Evolutionary conservation across 2,329 filamentous ascomycete genomes (phyloP).

Genomic region (Emericellopsis atlantica): DNA sequence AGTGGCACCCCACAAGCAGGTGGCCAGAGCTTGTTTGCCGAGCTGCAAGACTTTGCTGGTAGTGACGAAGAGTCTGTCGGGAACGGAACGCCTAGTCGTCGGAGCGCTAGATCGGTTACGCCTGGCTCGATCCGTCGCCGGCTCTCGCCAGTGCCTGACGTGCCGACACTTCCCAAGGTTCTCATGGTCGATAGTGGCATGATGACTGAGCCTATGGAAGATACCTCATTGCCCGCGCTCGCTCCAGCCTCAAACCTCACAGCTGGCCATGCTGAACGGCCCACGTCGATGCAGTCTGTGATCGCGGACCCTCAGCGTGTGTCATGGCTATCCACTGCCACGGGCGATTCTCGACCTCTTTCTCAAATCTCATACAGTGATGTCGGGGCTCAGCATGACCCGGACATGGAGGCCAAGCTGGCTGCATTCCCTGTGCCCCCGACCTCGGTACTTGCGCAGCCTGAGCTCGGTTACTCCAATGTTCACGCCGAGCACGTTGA

Average conservation of each 20-base stretch:
- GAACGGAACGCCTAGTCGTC: slow-evolving; percentile 41
- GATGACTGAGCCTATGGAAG: slow-evolving; percentile 46
- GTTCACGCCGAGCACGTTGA: slow-evolving; percentile 31
- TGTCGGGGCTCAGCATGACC: slow-evolving; percentile 36
- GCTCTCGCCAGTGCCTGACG: slow-evolving; percentile 30
- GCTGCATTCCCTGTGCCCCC: slow-evolving; percentile 43
- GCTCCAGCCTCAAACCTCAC: slow-evolving; percentile 7
- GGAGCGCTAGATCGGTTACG: slow-evolving; percentile 31
- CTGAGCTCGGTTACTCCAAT: slow-evolving; percentile 27
- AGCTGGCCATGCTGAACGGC: slow-evolving; percentile 13
- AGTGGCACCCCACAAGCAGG: slow-evolving; percentile 33
- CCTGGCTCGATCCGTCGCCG: slow-evolving; percentile 32
- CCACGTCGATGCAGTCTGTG: slow-evolving; percentile 28
- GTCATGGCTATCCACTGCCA: slow-evolving; percentile 10
- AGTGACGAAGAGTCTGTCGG: slow-evolving; percentile 59
- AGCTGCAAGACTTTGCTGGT: slow-evolving; percentile 69
- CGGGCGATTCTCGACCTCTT: slow-evolving; percentile 23
- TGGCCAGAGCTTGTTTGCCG: slow-evolving; percentile 78
- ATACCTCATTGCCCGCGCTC: slow-evolving; percentile 13
- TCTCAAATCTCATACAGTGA: slow-evolving; percentile 40
- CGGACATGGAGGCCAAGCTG: slow-evolving; percentile 33
- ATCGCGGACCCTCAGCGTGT: slow-evolving; percentile 13
- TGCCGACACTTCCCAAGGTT: slow-evolving; percentile 35
- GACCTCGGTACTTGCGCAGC: slow-evolving; percentile 20
- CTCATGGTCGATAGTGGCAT: slow-evolving; percentile 48